Evolutionary conservation across 2,329 filamentous ascomycete genomes (phyloP), one percentile per base, ranked within the genome.

Genomic region (Aspergillus puulaauensis): DNA sequence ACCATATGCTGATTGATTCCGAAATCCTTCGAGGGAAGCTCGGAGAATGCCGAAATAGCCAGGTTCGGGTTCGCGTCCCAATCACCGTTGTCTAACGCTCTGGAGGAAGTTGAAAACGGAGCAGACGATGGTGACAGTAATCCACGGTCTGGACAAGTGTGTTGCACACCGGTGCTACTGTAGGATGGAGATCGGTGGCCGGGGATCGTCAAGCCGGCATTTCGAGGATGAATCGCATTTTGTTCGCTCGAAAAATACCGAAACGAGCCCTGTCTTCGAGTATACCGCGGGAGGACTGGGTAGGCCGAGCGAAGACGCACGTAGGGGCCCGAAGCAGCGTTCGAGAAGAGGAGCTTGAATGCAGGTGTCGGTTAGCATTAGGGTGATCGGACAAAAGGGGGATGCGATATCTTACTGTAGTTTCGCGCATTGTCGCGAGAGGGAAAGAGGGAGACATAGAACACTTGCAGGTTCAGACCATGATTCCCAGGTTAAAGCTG

Each of bases 1-100:
- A 91, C 83, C 81, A 98, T 96, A 76, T 98, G 90, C 75, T 99
- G 95, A 67, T 99, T 99, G 66, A 93, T 88, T 15, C 95, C 95
- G 66, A 98, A 98, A 66, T 90, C 87, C 61, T 84, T 83, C 64
- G 89, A 87, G 2, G 90, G 90, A 21, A 95, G 81, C 69, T 93
- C 83, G 31, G 87, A 86, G 77, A 93, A 93, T 61, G 86, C 83
- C 49, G 85, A 85, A 66, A 93, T 90, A 61, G 86, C 82, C 60
- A 87, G 85, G 64, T 91, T 83, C 14, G 87, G 85, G 63, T 90
- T 85, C 56, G 90, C 86, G 68, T 95, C 90, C 90, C 90, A 93
- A 67, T 88, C 86, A n/a, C 58, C 52, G 15, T 77, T 68, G 9
- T 81, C 65, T 14, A 64, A 64, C 15, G 66, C 54, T 37, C 64